Evolutionary conservation across 2,329 filamentous ascomycete genomes (phyloP).

Genomic region (Phialemonium atrogriseum): DNA sequence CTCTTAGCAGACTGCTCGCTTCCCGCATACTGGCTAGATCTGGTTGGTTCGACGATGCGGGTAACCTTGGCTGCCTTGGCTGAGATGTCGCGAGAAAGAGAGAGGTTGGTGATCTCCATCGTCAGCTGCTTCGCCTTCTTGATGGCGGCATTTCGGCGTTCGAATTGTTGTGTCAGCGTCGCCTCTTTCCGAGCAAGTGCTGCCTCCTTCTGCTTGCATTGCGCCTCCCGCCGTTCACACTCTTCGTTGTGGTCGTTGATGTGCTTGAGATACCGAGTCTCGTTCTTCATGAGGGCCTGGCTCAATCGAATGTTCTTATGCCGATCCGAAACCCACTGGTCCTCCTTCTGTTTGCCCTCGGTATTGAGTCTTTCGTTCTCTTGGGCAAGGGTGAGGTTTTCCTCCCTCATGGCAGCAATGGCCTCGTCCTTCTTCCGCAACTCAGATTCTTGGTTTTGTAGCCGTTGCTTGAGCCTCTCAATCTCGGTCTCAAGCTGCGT

Average conservation of each 20-base stretch:
- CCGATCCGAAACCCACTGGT: conserved; percentile 28
- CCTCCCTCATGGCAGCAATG: conserved; percentile 12
- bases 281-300: conserved; percentile 13
- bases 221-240: conserved; percentile 14
- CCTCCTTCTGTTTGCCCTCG: conserved; percentile 37
- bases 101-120: conserved; percentile 15
- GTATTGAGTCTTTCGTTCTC: conserved; percentile 40
- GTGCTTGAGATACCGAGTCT: conserved; percentile 9
- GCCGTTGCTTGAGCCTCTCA: conserved; percentile 12
- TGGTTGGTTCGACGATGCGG: conserved; percentile 21
- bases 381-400: conserved; percentile 20
- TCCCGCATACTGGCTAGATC: conserved; percentile 12
- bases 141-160: conserved; percentile 19
- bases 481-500: conserved; percentile 16
- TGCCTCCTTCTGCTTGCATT: conserved; percentile 13
- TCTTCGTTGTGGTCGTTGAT: conserved; percentile 14
- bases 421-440: conserved; percentile 13
- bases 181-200: conserved; percentile 18
- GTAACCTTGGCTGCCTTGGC: conserved; percentile 22
- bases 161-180: no score
- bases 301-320: conserved; percentile 14
- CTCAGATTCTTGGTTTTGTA: conserved; percentile 11
- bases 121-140: conserved; percentile 18
- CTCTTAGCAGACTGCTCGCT: conserved; percentile 26
- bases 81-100: conserved; percentile 17